Percentiles rank a stretch among this genome's conserved stretches.
Evolutionary conservation across 148 eudicot species (phyloP).

Genomic region (Bassia scoparia): DNA sequence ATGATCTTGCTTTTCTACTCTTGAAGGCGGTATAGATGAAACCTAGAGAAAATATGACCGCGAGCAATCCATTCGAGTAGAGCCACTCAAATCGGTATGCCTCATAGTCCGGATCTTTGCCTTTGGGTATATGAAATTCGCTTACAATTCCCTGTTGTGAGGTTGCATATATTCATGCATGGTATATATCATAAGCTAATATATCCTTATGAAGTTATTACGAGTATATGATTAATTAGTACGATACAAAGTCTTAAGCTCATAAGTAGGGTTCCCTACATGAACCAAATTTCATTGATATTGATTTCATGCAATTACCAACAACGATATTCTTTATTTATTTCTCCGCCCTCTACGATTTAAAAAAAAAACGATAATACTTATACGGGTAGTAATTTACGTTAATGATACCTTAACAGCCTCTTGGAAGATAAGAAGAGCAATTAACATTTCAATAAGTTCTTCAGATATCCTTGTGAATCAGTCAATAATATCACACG

Average conservation of each 20-base stretch:
- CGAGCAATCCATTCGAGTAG: slow-evolving; percentile 46
- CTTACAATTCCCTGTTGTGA: slow-evolving; percentile 34
- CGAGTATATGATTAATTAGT: too few species aligned
- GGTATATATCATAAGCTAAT: too few species aligned
- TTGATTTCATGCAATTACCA: too few species aligned
- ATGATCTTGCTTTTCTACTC: slow-evolving; percentile 51
- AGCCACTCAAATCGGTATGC: slow-evolving; percentile 44
- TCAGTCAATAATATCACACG: slow-evolving; percentile 41
- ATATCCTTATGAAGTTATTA: too few species aligned
- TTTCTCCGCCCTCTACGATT: too few species aligned
- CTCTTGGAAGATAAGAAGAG: slow-evolving; percentile 56
- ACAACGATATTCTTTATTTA: too few species aligned
- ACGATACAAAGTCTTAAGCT: too few species aligned
- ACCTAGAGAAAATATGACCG: slow-evolving; percentile 31
- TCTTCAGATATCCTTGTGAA: slow-evolving; percentile 59
- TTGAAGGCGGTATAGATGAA: slow-evolving; percentile 45
- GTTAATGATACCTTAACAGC: slow-evolving; percentile 53
- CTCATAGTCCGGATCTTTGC: slow-evolving; percentile 23
- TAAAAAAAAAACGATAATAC: too few species aligned
- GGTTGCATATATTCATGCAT: too few species aligned
- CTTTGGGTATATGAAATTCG: slow-evolving; percentile 41
- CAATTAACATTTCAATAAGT: slow-evolving; percentile 48
- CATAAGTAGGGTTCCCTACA: too few species aligned
- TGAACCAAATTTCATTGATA: too few species aligned
- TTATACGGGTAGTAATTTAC: too few species aligned